Base-by-base conservation (phyloP, 352 stramenopile species). In the Phytophthora brassicae region DNA sequence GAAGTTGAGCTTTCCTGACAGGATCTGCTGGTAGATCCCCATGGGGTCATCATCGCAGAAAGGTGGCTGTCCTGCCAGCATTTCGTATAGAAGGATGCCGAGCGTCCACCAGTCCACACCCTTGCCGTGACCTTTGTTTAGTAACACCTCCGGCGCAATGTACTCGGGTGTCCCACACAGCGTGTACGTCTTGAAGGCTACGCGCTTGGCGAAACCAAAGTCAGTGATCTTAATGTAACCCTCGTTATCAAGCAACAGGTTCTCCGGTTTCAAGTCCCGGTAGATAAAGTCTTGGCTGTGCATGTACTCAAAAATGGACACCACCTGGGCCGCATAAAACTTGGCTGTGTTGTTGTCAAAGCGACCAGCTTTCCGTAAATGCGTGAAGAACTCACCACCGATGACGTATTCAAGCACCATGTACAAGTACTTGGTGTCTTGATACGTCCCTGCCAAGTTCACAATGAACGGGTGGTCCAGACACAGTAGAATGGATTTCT, bases 331-430 rank as follows among this genome's bases (percentile, higher is more conserved):
- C 56, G 89, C 83, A 73, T 97, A 98, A 67, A 98, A 98, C 56
- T 96, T 93, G 47, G 91, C 86, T 24, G 88, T 81, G 57, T 88
- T 90, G 72, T 95, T 97, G 62, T 98, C 89, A 51, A 99, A 98
- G 35, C 90, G 89, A 19, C 88, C 92, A 19, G 92, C 91, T 84
- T 97, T 97, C 44, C 94, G 79, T 17, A 99, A 64, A 60, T 98
- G 92, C 22, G 92, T 98, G 72, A 99, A 99, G 75, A 99, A 98
- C 76, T 99, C 97, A 48, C 97, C 97, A 45, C 97, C 97, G 56
- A 98, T 95, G 16, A 98, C 86, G 66, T 98, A 98, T 68, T 99
- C 97, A 45, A 99, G 81, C 49, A 99, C 88, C 92, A 99, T 98
- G 78, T 98, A 99, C 53, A 99, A 75, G 65, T 95, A 98, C 68